These are phyloP conservation scores for Penicillium sp. DNA, from an alignment of 2,329 filamentous ascomycete genomes.

Conservation along the genomic window DNA sequence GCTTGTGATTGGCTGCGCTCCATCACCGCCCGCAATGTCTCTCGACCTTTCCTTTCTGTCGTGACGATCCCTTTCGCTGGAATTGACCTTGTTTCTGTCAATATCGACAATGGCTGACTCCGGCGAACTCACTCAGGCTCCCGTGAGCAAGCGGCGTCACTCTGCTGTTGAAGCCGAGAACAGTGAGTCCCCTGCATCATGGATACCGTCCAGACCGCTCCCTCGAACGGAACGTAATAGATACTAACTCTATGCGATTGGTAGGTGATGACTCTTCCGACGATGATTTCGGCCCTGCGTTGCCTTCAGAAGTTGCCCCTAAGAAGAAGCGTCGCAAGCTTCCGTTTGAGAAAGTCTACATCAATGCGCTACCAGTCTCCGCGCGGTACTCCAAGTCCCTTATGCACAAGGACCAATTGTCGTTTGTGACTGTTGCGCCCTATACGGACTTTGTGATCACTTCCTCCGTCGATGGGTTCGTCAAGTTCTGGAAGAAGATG, in stretches of 20 bases:
- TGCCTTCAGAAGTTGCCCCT: slow-evolving; percentile 72
- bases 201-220: slow-evolving; percentile 12
- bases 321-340: slow-evolving; percentile 91
- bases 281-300: slow-evolving; percentile 89
- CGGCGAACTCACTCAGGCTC: slow-evolving; percentile 20
- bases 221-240: not conserved
- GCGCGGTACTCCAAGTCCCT: slow-evolving; percentile 87
- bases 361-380: slow-evolving; percentile 80
- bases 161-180: slow-evolving; percentile 53
- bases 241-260: slow-evolving; percentile 13
- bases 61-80: slow-evolving; percentile 5
- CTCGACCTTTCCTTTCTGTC: slow-evolving; percentile 12
- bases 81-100: not conserved
- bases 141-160: slow-evolving; percentile 56
- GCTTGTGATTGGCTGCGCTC: slow-evolving; percentile 18
- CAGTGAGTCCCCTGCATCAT: slow-evolving; percentile 22
- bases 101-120: slow-evolving; percentile 29
- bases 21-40: slow-evolving; percentile 22
- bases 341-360: slow-evolving; percentile 91
- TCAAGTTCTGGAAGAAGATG: slow-evolving; percentile 99
- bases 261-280: slow-evolving; percentile 55
- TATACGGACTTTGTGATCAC: slow-evolving; percentile 94
- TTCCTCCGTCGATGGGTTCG: slow-evolving; percentile 87
- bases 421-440: slow-evolving; percentile 83
- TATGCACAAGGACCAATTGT: slow-evolving; percentile 96